Evolutionary conservation across 345 rosid genomes (phyloP), one percentile per base, ranked within the genome.

Genomic region (Triadica sebifera): DNA sequence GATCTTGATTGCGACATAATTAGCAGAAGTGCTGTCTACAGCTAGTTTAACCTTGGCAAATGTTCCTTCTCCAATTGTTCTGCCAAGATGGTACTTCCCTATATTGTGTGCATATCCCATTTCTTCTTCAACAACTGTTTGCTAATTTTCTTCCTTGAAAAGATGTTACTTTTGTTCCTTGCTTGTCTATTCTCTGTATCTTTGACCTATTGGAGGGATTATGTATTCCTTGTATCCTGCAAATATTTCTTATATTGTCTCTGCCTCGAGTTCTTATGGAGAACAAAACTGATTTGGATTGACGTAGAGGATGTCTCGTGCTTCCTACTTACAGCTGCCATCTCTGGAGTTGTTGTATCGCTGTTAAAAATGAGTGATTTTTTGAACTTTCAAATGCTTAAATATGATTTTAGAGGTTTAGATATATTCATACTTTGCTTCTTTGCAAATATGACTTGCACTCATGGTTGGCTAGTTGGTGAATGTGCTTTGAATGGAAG

Each of bases 21-120:
- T 84, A 60, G 84, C 86, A 63, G 79, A 86, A 38, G 88, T 81
- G 81, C 86, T 86, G 77, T 94, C 90, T 29, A 88, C 80, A 8
- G 90, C 97, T 6, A 92, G 85, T 86, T 92, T 94, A 41, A 94
- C 98, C 85, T 94, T 94, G 5, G 97, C 97, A 69, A 90, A 94
- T 62, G 85, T 87, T 61, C 97, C 98, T 77, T 89, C 97, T 20
- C 97, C 98, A 19, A 94, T 89, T 6, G 89, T 88, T 69, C 95
- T 80, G 17, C 91, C 77, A 15, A 92, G 83, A 78, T 75, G 82
- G 52, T 90, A 94, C 84, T 90, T 92, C 0, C 97, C 98, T 5
- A 92, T 83, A 70, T 81, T 85, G 78, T 75, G 82, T 59, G 86
- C 82, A 60, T 41, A 69, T 8, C 86, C 90, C 94, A 90, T 89